A percentile compares a stretch with the other conserved stretches of the same genome.
These are phyloP conservation scores for Cornus suecica DNA, from an alignment of 148 eudicot genomes.

Conservation along the genomic window DNA sequence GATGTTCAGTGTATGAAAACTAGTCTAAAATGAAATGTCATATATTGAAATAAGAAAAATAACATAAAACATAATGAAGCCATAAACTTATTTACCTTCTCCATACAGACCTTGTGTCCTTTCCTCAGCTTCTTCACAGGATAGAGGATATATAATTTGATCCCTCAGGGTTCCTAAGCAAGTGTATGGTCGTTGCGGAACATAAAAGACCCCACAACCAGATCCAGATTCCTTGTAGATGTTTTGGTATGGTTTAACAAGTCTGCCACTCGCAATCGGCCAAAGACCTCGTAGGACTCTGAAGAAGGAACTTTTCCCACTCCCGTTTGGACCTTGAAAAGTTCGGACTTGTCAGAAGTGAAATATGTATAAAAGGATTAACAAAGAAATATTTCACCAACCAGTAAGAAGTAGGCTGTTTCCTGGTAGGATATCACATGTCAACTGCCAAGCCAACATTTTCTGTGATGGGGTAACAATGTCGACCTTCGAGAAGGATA, in stretches of 20 bases:
- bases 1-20: background rate
- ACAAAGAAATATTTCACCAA: slow-evolving; percentile 33
- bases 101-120: slow-evolving; percentile 35
- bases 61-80: background rate
- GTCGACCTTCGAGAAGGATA: slow-evolving; percentile 83
- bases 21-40: no score
- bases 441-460: slow-evolving; percentile 66
- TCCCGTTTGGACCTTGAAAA: slow-evolving; percentile 92
- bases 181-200: slow-evolving; percentile 91
- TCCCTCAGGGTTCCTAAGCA: slow-evolving; percentile 93
- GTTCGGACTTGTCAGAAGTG: slow-evolving; percentile 3
- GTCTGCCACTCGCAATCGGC: slow-evolving; percentile 80
- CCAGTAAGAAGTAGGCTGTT: slow-evolving; percentile 95
- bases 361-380: slow-evolving; percentile 8
- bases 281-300: slow-evolving; percentile 94
- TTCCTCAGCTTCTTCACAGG: slow-evolving; percentile 66
- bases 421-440: slow-evolving; percentile 68
- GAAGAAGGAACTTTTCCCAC: slow-evolving; percentile 96
- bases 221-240: slow-evolving; percentile 48
- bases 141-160: slow-evolving; percentile 93
- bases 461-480: slow-evolving; percentile 81
- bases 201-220: slow-evolving; percentile 73
- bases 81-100: slow-evolving; percentile 29
- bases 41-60: background rate
- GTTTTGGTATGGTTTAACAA: slow-evolving; percentile 53